Evolutionary conservation across 257 asterid genomes (phyloP).

Genomic region (Penstemon eatonii): DNA sequence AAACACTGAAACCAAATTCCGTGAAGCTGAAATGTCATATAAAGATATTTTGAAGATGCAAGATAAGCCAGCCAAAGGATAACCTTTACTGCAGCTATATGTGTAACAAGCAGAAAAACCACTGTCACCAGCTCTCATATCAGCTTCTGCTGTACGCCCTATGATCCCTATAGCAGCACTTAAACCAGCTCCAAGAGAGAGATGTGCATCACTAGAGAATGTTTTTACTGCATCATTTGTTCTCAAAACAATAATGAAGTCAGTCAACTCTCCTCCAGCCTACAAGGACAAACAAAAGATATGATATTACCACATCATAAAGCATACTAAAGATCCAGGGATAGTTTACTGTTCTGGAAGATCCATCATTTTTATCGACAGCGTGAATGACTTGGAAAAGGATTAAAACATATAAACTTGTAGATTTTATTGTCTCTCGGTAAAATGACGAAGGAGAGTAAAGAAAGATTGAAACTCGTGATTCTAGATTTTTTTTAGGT

Average conservation of each 20-base stretch:
- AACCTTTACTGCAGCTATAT: constrained; percentile 97
- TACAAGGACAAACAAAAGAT: constrained; percentile 33
- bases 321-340: neutral
- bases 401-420: neutral
- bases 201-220: constrained; percentile 70
- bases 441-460: too few relatives aligned
- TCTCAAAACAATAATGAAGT: constrained; percentile 80
- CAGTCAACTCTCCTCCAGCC: constrained; percentile 99
- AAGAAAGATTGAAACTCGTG: too few relatives aligned
- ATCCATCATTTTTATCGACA: constrained; percentile 13
- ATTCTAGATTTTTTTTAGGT: constrained; percentile 13
- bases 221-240: constrained; percentile 76
- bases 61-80: constrained; percentile 15
- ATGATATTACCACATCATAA: too few relatives aligned
- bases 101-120: constrained; percentile 84
- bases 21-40: neutral
- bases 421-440: too few relatives aligned
- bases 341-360: neutral
- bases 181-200: constrained; percentile 90
- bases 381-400: neutral
- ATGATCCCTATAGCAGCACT: constrained; percentile 81
- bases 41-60: constrained; percentile 10
- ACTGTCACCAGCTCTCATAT: constrained; percentile 70
- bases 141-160: constrained; percentile 98
- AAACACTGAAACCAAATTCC: too few relatives aligned